phyloP scores from a whole-genome alignment of 805 yeast genomes.

The Peterozyma xylosa region DNA sequence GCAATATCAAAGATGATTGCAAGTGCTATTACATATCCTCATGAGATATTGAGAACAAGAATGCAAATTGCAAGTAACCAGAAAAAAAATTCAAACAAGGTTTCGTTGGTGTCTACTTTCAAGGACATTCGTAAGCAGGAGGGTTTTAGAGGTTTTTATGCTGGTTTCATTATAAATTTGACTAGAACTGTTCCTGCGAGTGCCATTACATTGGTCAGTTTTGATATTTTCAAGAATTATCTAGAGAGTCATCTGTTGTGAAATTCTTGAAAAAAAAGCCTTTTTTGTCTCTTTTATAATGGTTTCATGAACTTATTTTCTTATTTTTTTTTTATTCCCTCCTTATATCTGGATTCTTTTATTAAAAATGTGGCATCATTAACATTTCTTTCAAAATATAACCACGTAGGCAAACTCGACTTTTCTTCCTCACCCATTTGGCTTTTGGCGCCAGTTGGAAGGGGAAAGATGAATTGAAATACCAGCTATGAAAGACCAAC shows the following conservation, averaged over 20 bases:
- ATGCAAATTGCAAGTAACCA: constrained; percentile 51
- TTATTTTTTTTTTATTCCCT: too few species aligned
- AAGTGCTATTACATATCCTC: constrained; percentile 86
- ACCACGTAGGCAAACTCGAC: too few species aligned
- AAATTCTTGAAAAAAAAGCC: neutral
- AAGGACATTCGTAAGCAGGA: constrained; percentile 47
- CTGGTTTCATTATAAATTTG: constrained; percentile 82
- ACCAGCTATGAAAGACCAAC: too few species aligned
- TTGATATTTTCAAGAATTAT: constrained; percentile 67
- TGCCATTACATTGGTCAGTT: constrained; percentile 91
- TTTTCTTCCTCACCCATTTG: too few species aligned
- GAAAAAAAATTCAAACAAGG: constrained; percentile 1
- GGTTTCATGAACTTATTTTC: too few species aligned
- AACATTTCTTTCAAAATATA: too few species aligned
- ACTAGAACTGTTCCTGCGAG: constrained; percentile 91
- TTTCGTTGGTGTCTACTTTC: constrained; percentile 23
- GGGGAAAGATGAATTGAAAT: too few species aligned
- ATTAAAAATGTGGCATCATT: too few species aligned
- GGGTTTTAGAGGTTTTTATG: constrained; percentile 78
- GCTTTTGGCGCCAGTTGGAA: too few species aligned
- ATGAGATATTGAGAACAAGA: constrained; percentile 87
- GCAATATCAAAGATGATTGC: constrained; percentile 84
- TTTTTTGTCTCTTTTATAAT: too few species aligned
- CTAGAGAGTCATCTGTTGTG: constrained; percentile 19
- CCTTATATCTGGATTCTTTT: too few species aligned